phyloP scores from a whole-genome alignment of 768 basidiomycete species.

The Scleroderma citrinum region DNA sequence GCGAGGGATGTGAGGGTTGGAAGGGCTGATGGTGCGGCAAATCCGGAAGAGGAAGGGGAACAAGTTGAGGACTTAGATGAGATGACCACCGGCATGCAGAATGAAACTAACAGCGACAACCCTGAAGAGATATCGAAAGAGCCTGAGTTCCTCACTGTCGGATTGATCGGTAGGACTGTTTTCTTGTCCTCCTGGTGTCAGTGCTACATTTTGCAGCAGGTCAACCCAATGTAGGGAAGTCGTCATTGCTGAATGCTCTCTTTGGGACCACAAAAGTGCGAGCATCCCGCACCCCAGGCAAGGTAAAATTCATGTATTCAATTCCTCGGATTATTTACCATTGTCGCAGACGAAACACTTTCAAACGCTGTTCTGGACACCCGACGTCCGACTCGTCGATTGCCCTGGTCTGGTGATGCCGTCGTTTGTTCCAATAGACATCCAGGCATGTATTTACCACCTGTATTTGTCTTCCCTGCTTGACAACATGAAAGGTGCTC shows the following conservation, averaged over 20 bases:
- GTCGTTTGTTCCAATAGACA: conserved; percentile 73
- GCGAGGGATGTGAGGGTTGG: conserved; percentile 42
- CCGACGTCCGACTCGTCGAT: conserved; percentile 84
- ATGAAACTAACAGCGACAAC: conserved; percentile 21
- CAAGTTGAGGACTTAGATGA: conserved; percentile 1
- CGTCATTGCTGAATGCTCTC: conserved; percentile 85
- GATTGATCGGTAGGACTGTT: conserved; percentile 58
- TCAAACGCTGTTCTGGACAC: conserved; percentile 88
- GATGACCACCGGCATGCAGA: conserved; percentile 9
- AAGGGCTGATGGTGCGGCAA: conserved; percentile 37
- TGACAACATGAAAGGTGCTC: conserved; percentile 43
- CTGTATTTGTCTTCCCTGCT: background rate
- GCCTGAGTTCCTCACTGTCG: conserved; percentile 67
- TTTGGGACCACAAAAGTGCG: conserved; percentile 75
- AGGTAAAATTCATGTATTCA: conserved; percentile 37
- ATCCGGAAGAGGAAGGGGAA: conserved; percentile 25
- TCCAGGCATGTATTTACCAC: conserved; percentile 46
- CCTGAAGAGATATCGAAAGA: conserved; percentile 27
- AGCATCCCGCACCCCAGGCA: conserved; percentile 83
- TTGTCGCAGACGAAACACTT: conserved; percentile 80
- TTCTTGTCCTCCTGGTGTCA: background rate
- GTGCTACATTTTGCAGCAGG: conserved; percentile 35
- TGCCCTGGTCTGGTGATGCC: conserved; percentile 96
- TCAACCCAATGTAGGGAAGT: conserved; percentile 96
- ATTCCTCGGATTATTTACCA: background rate